Evolutionary conservation across 2,329 filamentous ascomycete genomes (phyloP), one percentile per base, ranked within the genome.

Genomic region (Acrocalymma vagum): DNA sequence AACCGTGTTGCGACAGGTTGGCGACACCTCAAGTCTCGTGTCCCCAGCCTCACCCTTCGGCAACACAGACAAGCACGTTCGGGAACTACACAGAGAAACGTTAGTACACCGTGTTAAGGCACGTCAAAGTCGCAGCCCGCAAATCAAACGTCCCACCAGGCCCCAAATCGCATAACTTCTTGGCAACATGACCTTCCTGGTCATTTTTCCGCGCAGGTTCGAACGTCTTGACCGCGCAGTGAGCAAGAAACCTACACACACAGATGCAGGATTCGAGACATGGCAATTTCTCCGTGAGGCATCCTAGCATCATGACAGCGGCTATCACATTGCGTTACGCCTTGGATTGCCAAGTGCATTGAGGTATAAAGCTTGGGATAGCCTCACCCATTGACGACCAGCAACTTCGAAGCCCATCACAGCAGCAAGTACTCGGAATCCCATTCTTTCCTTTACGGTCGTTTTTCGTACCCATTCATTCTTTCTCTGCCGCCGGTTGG

Each of bases 401-500:
- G 54, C 63, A 65, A 55, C 60, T 55, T 43, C 53, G 51, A 59
- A 48, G 44, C 48, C 48, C 51, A 55, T 49, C 51, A 39, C 52
- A 57, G 45, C 53, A 58, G 51, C 53, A 61, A 36, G 35, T 36
- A 40, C 42, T 29, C 13, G 48, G 46, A 39, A 39, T 36, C 38
- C 37, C 36, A 44, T 45, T 46, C 33, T 30, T 38, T 53, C 51
- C 42, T 45, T 53, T 55, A 53, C 34, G 52, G 54, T 52, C 42
- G 21, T 38, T 51, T 49, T 55, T 49, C 42, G 42, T 45, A 42
- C 58, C 49, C 49, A 36, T 46, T 53, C 48, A 41, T 36, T 55
- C 47, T 45, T 60, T 60, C 53, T 47, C 51, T 60, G 53, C 56
- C 62, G 47, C 65, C 59, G 66, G 67, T 62, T 53, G 65, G 67